Percentiles rank a stretch among this genome's conserved stretches.
phyloP scores from a whole-genome alignment of 129 eudicot species.

The Artemisia annua region DNA sequence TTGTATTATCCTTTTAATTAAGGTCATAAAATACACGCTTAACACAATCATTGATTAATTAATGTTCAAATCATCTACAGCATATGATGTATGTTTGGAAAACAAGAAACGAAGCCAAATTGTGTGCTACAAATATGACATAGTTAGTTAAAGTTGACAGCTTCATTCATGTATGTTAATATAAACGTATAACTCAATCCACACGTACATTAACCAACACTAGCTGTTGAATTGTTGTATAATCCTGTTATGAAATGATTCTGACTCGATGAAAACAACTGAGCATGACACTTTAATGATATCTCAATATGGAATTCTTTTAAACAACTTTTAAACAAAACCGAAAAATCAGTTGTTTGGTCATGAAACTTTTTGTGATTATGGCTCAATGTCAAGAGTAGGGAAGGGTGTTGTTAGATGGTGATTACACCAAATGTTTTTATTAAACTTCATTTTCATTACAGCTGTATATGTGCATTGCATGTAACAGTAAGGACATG shows the following conservation, averaged over 20 bases:
- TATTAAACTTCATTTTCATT: constrained; percentile 28
- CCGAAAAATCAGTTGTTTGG: background rate
- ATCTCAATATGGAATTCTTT: no score
- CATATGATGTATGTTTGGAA: background rate
- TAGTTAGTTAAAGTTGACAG: background rate
- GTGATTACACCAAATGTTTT: constrained; percentile 19
- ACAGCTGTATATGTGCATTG: constrained; percentile 35
- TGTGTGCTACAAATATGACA: background rate
- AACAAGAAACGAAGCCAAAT: constrained; percentile 3
- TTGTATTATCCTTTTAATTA: background rate
- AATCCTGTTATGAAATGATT: background rate
- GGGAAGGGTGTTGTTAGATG: constrained; percentile 10
- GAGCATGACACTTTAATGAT: no score
- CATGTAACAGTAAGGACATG: constrained; percentile 28
- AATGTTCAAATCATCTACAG: background rate
- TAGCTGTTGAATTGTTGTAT: background rate
- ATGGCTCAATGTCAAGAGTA: constrained; percentile 15
- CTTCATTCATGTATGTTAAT: background rate
- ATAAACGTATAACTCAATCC: background rate
- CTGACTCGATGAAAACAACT: no score
- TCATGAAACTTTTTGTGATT: background rate
- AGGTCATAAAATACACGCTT: constrained; percentile 7
- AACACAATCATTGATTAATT: background rate
- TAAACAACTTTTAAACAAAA: background rate
- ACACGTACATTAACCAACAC: background rate